phyloP scores from a whole-genome alignment of 208 protist genomes.

The Trypanosoma boissoni region DNA sequence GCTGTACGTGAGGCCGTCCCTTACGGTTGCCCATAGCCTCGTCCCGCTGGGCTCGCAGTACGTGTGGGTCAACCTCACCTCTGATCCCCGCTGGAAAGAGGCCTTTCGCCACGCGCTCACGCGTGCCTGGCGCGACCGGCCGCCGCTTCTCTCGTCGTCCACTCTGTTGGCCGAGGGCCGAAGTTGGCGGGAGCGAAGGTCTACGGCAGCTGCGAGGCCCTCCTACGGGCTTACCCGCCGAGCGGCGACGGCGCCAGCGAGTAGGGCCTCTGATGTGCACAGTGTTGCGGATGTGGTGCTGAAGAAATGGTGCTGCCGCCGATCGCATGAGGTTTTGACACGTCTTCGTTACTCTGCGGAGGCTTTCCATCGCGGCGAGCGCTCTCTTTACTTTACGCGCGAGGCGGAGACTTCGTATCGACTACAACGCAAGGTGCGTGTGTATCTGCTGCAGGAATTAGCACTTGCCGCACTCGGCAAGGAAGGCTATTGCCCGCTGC shows the following conservation, averaged over 20 bases:
- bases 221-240: too few relatives aligned
- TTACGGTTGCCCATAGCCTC: conserved; percentile 30
- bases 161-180: too few relatives aligned
- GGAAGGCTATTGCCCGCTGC: conserved; percentile 32
- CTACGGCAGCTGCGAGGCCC: too few relatives aligned
- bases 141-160: not conserved
- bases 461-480: conserved; percentile 28
- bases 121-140: conserved; percentile 36
- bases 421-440: conserved; percentile 42
- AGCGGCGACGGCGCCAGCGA: too few relatives aligned
- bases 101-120: conserved; percentile 38
- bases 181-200: too few relatives aligned
- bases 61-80: conserved; percentile 51
- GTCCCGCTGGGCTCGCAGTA: conserved; percentile 50
- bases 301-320: conserved; percentile 59
- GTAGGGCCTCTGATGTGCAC: conserved; percentile 15
- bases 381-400: conserved; percentile 36
- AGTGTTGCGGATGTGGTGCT: conserved; percentile 59
- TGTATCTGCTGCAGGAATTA: conserved; percentile 40
- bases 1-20: not conserved
- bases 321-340: conserved; percentile 66
- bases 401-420: conserved; percentile 54
- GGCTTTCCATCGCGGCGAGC: conserved; percentile 41
- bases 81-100: conserved; percentile 49
- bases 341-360: conserved; percentile 53